A percentile compares a stretch with the other conserved stretches of the same genome.
phyloP scores from a whole-genome alignment of 805 yeast genomes.

The Phaffomyces opuntiae region DNA sequence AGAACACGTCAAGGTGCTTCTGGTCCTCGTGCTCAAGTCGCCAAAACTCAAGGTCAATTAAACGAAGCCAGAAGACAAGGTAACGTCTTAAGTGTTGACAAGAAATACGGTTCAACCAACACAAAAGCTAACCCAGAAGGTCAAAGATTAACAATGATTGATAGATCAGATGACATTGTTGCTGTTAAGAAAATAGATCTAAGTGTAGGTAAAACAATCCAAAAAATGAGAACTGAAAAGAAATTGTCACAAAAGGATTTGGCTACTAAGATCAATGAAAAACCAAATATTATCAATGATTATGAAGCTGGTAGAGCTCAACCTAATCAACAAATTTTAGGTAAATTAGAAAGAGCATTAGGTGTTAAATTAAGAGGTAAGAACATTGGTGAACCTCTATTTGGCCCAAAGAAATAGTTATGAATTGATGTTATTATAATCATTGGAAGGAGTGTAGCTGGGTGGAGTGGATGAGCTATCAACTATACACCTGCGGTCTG shows the following conservation, averaged over 20 bases:
- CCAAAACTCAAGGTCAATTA: slow-evolving; percentile 67
- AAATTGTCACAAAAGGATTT: slow-evolving; percentile 90
- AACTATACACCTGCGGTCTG: too few relatives aligned
- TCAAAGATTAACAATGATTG: slow-evolving; percentile 88
- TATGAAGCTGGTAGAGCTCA: slow-evolving; percentile 95
- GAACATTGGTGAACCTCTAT: slow-evolving; percentile 84
- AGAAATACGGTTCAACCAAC: slow-evolving; percentile 74
- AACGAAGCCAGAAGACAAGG: slow-evolving; percentile 96
- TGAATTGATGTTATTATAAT: not conserved
- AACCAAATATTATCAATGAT: slow-evolving; percentile 91
- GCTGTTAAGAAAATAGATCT: slow-evolving; percentile 84
- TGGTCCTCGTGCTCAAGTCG: slow-evolving; percentile 82
- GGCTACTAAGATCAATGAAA: slow-evolving; percentile 92
- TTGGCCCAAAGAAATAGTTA: slow-evolving; percentile 32
- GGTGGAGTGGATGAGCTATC: too few relatives aligned
- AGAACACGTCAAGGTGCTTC: slow-evolving; percentile 83
- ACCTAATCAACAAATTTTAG: slow-evolving; percentile 92
- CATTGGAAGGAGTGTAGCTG: not conserved
- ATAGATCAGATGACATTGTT: slow-evolving; percentile 88
- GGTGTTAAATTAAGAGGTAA: slow-evolving; percentile 96
- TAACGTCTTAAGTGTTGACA: slow-evolving; percentile 81
- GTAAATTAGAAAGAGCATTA: slow-evolving; percentile 86
- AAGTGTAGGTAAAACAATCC: slow-evolving; percentile 81
- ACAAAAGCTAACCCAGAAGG: slow-evolving; percentile 74
- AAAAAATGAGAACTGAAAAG: slow-evolving; percentile 81